Conservation (phyloP, 805 yeast species). For the Cyberlindnera mississippiensis region DNA sequence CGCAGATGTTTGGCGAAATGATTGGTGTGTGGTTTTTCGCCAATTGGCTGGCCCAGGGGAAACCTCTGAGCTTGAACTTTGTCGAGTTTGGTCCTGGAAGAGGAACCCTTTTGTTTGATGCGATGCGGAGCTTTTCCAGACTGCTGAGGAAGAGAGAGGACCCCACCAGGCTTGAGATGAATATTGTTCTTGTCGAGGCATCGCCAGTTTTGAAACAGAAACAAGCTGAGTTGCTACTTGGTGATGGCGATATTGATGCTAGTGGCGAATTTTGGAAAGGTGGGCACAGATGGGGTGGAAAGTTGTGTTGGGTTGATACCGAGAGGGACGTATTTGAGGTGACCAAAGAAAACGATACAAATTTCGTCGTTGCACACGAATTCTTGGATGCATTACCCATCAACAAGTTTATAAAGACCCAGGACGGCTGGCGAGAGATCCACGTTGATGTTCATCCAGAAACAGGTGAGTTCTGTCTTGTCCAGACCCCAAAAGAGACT, state of each 20-base stretch:
- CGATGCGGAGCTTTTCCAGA: conserved; percentile 44
- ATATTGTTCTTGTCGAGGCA: conserved; percentile 63
- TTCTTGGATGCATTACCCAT: conserved; percentile 86
- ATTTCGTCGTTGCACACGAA: conserved; percentile 77
- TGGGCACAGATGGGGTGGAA: conserved; percentile 41
- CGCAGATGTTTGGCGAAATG: conserved; percentile 84
- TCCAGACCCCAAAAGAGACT: conserved; percentile 55
- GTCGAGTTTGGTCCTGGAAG: conserved; percentile 85
- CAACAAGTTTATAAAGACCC: conserved; percentile 57
- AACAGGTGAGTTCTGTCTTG: conserved; percentile 44
- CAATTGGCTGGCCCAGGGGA: conserved; percentile 54
- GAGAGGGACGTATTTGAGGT: conserved; percentile 40
- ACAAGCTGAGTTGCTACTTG: conserved; percentile 38
- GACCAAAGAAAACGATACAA: conserved; percentile 32
- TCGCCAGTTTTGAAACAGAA: conserved; percentile 56
- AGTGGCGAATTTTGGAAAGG: conserved; percentile 17
- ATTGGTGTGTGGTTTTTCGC: conserved; percentile 69
- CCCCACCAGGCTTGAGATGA: conserved; percentile 20
- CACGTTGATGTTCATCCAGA: conserved; percentile 50
- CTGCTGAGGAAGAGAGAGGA: conserved; percentile 35
- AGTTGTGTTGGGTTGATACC: conserved; percentile 57
- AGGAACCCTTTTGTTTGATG: conserved; percentile 74
- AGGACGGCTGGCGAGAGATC: conserved; percentile 75
- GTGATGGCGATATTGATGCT: conserved; percentile 33
- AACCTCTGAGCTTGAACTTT: conserved; percentile 46